Percentiles rank a stretch among this genome's conserved stretches.
Evolutionary conservation across 306 rosid species (phyloP).

Genomic region (Astragalus membranaceus): DNA sequence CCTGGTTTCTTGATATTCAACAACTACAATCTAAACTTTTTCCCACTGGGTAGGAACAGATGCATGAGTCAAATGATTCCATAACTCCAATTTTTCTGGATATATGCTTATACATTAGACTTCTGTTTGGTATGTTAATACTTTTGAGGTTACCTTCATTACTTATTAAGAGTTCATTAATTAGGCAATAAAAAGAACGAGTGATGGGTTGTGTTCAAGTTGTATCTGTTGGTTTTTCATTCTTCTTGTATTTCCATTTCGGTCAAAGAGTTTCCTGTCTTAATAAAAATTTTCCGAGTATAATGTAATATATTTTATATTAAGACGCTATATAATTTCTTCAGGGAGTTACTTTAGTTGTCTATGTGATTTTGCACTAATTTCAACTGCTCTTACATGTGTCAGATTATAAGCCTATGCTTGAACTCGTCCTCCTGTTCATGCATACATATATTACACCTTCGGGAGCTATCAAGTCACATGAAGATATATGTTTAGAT

Average conservation of each 20-base stretch:
- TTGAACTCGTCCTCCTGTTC: constrained; percentile 43
- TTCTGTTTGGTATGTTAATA: neutral
- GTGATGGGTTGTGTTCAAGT: constrained; percentile 3
- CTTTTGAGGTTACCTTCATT: neutral
- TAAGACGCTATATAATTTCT: neutral
- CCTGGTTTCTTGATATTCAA: neutral
- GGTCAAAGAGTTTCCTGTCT: neutral
- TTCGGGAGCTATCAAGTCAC: constrained; percentile 28
- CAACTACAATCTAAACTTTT: neutral
- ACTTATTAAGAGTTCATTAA: too few species aligned
- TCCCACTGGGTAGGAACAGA: neutral
- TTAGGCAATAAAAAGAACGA: too few species aligned
- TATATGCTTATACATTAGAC: too few species aligned
- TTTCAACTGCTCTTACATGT: constrained; percentile 16
- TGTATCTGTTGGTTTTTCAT: neutral
- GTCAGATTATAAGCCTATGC: constrained; percentile 60
- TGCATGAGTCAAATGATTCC: neutral
- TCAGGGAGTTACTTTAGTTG: neutral
- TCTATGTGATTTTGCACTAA: constrained; percentile 4
- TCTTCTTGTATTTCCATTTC: neutral
- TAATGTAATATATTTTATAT: neutral
- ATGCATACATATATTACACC: constrained; percentile 39
- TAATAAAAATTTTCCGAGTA: neutral
- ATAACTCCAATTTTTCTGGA: too few species aligned
- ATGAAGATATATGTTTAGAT: constrained; percentile 36